Conservation (phyloP, 2,329 filamentous ascomycete species). For the Neofusicoccum kwambonambiense region DNA sequence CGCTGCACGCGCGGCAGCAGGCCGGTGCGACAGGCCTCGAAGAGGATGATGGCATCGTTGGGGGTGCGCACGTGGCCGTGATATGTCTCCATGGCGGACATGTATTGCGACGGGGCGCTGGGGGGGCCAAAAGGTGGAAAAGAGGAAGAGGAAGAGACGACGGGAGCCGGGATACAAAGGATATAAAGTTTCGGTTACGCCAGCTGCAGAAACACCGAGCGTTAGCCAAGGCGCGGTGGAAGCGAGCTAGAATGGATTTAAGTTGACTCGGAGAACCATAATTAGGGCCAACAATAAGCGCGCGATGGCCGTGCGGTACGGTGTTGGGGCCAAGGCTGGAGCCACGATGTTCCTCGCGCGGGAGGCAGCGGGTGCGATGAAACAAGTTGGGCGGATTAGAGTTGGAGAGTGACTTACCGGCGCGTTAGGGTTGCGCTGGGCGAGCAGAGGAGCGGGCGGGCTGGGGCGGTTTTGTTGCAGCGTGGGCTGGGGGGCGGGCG, state of each 20-base stretch:
- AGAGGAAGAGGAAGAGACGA: neutral
- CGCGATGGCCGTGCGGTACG: conserved; percentile 6
- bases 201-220: conserved; percentile 18
- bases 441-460: neutral
- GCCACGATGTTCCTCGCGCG: conserved; percentile 11
- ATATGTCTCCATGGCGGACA: conserved; percentile 81
- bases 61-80: conserved; percentile 94
- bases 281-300: conserved; percentile 18
- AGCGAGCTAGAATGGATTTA: conserved; percentile 18
- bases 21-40: conserved; percentile 90
- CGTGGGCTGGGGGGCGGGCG: neutral
- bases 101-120: neutral
- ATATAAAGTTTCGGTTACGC: conserved; percentile 19
- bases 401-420: neutral
- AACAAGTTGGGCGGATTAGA: neutral
- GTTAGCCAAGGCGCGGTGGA: conserved; percentile 18
- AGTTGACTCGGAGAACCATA: conserved; percentile 14
- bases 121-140: neutral
- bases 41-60: conserved; percentile 95
- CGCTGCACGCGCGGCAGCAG: conserved; percentile 88
- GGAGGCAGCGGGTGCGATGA: conserved; percentile 9
- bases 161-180: conserved; percentile 14
- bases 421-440: neutral
- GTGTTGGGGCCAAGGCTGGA: conserved; percentile 1
- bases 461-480: neutral